Evolutionary conservation across 2,329 filamentous ascomycete genomes (phyloP), one percentile per base, ranked within the genome.

Genomic region (Clarireedia monteithiana): DNA sequence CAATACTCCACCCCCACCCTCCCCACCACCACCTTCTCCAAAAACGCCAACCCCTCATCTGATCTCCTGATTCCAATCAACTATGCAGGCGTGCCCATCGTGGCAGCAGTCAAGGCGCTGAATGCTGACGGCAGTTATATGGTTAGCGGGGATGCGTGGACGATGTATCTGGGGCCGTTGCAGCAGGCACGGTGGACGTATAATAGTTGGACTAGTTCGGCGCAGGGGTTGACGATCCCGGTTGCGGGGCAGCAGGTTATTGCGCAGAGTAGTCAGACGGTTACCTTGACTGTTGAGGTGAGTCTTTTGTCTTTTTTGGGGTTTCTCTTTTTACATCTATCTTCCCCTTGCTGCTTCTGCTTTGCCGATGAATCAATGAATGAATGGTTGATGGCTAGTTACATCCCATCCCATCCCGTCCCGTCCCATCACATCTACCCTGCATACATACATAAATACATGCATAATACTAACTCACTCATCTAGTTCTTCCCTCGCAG

Each of bases 401-500:
- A 38, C 36, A 15, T 20, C 20, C 20, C 20, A 20, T 20, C 20
- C 20, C 20, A 20, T 20, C 20, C 20, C 20, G 2, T 20, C 20
- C 20, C 36, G 36, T 38, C 2, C 15, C 9, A 15, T 38, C 2
- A 38, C 15, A 15, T 9, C 9, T 10, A 38, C n/a, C 14, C n/a
- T 14, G 12, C 38, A 20, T n/a, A 7, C 6, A 12, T 23, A 26
- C 42, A 20, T 24, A 20, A 20, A 24, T 10, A 20, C 24, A 14
- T 17, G 3, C 17, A 46, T 23, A 20, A 12, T n/a, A 42, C 50
- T 52, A 44, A 53, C 26, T 5, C 6, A 47, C 6, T 26, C 20
- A n/a, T 7, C 12, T 56, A 82, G 67, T 80, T 81, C 60, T 82
- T 74, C 62, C 79, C 79, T 0, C 68, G 80, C 14, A 74, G 75